Base-by-base conservation (phyloP, 495 filamentous ascomycete species). In the Pseudoneurospora amorphoporcata region DNA sequence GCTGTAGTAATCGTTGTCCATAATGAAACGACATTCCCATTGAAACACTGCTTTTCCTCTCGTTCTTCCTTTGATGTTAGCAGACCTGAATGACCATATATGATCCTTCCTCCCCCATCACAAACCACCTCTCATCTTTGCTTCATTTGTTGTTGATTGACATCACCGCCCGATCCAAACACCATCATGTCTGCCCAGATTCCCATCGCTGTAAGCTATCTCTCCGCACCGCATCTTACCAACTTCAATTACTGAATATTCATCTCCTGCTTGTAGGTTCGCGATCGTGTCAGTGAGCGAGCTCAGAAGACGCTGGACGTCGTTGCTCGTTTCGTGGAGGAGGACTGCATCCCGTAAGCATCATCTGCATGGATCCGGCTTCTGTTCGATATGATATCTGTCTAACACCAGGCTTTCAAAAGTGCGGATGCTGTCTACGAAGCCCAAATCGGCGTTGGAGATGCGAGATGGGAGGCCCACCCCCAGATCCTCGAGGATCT, bases 251-350 rank as follows among this genome's bases (percentile, higher is more conserved):
- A 73, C 82, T 82, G 75, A 85, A 35, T n/a, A 35, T 65, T 35
- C 14, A 8, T 65, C 53, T 3, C 17, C 14, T 65, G 53, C 53
- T 37, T 65, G 32, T 71, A 88, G 86, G 86, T 87, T 47, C 80
- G 81, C 71, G 76, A 84, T 73, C 83, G 85, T 75, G 92, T 97
- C 71, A 94, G 92, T 86, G 93, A 96, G 39, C 86, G 88, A 74
- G 94, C 94, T 61, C 90, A 88, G 85, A 87, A 91, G 84, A 92
- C 80, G 38, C 68, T 83, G 69, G 82, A 84, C 70, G 68, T 95
- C 84, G 93, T 98, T 73, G 92, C 94, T 82, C 93, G 93, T 79
- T 98, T 99, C 79, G 95, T 99, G 72, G 95, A 98, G 80, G 94
- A 95, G 81, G 94, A 97, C 84, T 99, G 94, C 79, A 91, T 96